Conservation (phyloP, 148 eudicot genomes). For the Suaeda aralocaspica region DNA sequence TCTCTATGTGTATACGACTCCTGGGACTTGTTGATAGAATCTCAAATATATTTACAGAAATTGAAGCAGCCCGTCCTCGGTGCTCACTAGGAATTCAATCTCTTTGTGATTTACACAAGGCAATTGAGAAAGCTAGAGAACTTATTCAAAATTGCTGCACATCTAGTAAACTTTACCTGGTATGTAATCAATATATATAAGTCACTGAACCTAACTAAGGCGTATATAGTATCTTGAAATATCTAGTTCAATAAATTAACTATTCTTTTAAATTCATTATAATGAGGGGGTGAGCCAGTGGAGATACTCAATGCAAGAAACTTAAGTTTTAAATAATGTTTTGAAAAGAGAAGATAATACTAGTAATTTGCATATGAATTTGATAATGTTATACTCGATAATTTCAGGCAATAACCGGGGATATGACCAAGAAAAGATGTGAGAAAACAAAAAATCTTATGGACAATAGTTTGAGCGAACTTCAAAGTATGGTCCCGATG, state of each 20-base stretch:
- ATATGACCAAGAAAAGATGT: conserved; percentile 51
- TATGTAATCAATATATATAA: conserved; percentile 26
- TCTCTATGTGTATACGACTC: conserved; percentile 58
- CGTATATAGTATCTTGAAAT: conserved; percentile 6
- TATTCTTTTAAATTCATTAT: too few relatives aligned
- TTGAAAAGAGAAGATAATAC: neutral
- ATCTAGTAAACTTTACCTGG: conserved; percentile 85
- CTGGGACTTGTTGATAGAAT: conserved; percentile 43
- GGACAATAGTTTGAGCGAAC: conserved; percentile 56
- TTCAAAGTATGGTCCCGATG: conserved; percentile 72
- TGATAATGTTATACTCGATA: neutral
- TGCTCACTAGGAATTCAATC: conserved; percentile 67
- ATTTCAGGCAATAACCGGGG: conserved; percentile 77
- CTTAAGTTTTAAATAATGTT: neutral
- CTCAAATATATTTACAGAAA: conserved; percentile 46
- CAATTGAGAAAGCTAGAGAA: conserved; percentile 51
- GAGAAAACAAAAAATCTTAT: conserved; percentile 43
- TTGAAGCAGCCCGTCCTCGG: conserved; percentile 77
- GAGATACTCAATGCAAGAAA: neutral
- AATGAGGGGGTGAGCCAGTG: neutral
- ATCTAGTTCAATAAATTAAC: neutral
- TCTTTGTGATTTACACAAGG: conserved; percentile 54
- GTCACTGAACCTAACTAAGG: neutral
- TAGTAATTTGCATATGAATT: neutral
- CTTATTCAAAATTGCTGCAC: conserved; percentile 59